Evolutionary conservation across 768 basidiomycete species (phyloP), one percentile per base, ranked within the genome.

Genomic region (Boletellus ananas): DNA sequence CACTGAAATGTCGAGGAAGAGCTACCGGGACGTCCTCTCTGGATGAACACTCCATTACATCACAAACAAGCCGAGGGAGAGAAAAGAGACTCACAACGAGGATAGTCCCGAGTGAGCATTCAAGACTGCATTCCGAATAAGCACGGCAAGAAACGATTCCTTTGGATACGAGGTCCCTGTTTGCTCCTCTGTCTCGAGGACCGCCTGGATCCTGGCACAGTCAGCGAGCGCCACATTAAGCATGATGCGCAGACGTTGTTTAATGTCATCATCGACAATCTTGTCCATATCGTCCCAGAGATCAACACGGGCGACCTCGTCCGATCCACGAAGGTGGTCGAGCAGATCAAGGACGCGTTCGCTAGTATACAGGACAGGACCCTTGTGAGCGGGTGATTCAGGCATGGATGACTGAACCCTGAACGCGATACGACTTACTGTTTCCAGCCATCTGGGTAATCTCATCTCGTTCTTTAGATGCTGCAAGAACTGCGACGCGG

Each of bases 1-100:
- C 52, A 9, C 49, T 43, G 35, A 43, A 27, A 39, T 54, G 53
- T 8, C 49, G 43, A 10, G 52, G 52, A 36, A 54, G 39, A 16
- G 37, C 39, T 17, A 51, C 52, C 0, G 52, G 45, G 13, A 43
- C n/a, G 1, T 52, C 45, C 9, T 54, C 50, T 12, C 53, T 54
- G n/a, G 7, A 45, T 16, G 27, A 25, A 35, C 8, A 39, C 1
- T 7, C 12, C 4, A 11, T 6, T 44, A 16, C 2, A 23, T 23
- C 23, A 23, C 33, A 34, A 36, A 20, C 10, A 4, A 38, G 11
- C 4, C 18, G 12, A 10, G 1, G 5, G n/a, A 27, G 16, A 3
- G 10, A 29, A 6, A 7, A 12, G 11, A 25, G 10, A 43, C 45
- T 8, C 33, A 40, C 53, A 52, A 25, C 12, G 45, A 13, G 5